Conservation (phyloP, 371 early-diverging fungal species). For the Mucor mucedo region DNA sequence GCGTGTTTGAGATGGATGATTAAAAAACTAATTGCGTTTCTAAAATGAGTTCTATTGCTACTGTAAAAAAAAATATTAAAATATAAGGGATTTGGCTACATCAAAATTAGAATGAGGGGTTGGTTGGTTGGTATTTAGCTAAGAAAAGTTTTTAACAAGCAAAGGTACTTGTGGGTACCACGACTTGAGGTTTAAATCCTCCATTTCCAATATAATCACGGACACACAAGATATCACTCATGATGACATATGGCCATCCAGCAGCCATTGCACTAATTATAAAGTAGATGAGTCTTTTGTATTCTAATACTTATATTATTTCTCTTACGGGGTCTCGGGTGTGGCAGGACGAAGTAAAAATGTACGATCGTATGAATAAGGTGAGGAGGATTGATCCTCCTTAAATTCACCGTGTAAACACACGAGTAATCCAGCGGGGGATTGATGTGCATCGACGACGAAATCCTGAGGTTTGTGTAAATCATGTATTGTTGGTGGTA, state of each 20-base stretch:
- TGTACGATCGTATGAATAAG: constrained; percentile 58
- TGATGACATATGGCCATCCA: constrained; percentile 57
- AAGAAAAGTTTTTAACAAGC: neutral
- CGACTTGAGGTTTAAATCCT: constrained; percentile 37
- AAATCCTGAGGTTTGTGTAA: constrained; percentile 46
- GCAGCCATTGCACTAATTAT: constrained; percentile 42
- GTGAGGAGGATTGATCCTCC: constrained; percentile 40
- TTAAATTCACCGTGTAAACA: constrained; percentile 63
- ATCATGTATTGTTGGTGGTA: constrained; percentile 57
- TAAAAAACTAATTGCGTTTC: no score
- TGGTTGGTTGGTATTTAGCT: no score
- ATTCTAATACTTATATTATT: no score
- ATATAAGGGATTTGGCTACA: no score
- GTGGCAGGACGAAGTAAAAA: constrained; percentile 59
- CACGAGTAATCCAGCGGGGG: constrained; percentile 35
- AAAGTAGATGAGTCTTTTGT: neutral
- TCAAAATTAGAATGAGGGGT: no score
- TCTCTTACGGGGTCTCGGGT: constrained; percentile 55
- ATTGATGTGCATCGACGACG: constrained; percentile 61
- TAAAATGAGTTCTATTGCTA: no score
- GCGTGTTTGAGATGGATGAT: no score
- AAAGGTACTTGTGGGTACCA: constrained; percentile 23
- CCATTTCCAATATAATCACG: constrained; percentile 50
- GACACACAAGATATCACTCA: constrained; percentile 60
- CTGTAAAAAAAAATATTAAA: no score